These are phyloP conservation scores for Arthrocladium fulminans DNA, from an alignment of 2,329 filamentous ascomycete species.

Conservation along the genomic window DNA sequence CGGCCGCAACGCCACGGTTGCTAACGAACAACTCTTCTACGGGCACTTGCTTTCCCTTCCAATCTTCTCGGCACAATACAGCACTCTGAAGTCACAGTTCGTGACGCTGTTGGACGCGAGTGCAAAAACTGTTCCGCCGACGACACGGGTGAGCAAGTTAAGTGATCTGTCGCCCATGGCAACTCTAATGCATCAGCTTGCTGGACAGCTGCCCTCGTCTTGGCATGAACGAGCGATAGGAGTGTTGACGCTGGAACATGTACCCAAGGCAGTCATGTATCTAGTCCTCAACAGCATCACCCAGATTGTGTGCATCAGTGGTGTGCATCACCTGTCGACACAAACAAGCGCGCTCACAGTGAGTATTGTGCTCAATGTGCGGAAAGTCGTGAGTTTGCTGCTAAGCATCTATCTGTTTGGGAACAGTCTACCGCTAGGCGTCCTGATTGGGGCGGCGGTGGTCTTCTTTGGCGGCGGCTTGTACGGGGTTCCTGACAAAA, in stretches of 20 bases:
- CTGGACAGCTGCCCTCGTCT: not conserved
- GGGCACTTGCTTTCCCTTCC: slow-evolving; percentile 50
- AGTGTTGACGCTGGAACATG: slow-evolving; percentile 18
- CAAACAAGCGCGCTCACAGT: slow-evolving; percentile 87
- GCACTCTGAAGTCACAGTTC: slow-evolving; percentile 24
- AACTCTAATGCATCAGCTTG: slow-evolving; percentile 15
- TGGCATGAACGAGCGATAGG: not conserved
- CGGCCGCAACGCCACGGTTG: slow-evolving; percentile 58
- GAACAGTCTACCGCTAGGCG: slow-evolving; percentile 66
- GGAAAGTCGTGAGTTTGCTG: slow-evolving; percentile 84
- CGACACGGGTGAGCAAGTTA: slow-evolving; percentile 1
- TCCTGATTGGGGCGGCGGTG: slow-evolving; percentile 68
- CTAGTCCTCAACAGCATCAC: slow-evolving; percentile 58
- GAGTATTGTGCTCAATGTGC: slow-evolving; percentile 89
- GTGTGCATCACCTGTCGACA: slow-evolving; percentile 87
- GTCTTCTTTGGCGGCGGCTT: slow-evolving; percentile 88
- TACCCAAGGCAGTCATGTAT: slow-evolving; percentile 28
- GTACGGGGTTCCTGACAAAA: slow-evolving; percentile 49
- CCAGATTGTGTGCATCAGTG: slow-evolving; percentile 89
- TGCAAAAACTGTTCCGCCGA: slow-evolving; percentile 50
- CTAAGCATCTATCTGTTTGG: slow-evolving; percentile 93
- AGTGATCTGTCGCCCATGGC: slow-evolving; percentile 21
- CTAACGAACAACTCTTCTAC: slow-evolving; percentile 96
- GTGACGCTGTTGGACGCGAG: slow-evolving; percentile 44
- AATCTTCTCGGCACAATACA: slow-evolving; percentile 36